Conservation (phyloP, 1,284 basidiomycete genomes). For the Ceratobasidium papillatum region DNA sequence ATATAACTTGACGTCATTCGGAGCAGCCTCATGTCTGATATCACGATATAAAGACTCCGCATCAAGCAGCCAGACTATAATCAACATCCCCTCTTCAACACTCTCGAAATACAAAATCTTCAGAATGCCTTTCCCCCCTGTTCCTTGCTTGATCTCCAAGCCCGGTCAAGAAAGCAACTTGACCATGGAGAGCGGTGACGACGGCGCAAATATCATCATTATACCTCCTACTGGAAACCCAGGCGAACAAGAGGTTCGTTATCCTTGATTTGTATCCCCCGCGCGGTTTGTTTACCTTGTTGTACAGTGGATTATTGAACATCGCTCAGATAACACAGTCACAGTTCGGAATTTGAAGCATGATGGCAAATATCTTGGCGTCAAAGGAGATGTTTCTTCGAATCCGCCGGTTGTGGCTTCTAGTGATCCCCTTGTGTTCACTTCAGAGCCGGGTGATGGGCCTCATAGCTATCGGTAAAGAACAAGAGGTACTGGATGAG, state of each 20-base stretch:
- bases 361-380: slow-evolving; percentile 3
- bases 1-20: too few relatives aligned
- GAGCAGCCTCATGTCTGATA: too few relatives aligned
- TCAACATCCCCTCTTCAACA: too few relatives aligned
- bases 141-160: background rate
- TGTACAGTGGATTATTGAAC: slow-evolving; percentile 9
- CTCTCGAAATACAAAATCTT: too few relatives aligned
- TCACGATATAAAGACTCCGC: too few relatives aligned
- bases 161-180: background rate
- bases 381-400: background rate
- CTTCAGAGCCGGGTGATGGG: background rate
- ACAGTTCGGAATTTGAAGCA: background rate
- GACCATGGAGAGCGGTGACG: background rate
- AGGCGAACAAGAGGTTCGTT: slow-evolving; percentile 16
- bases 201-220: background rate
- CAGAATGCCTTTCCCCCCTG: too few relatives aligned
- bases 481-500: background rate
- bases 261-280: background rate
- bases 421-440: background rate
- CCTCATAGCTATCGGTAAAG: background rate
- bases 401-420: background rate
- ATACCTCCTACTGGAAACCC: slow-evolving; percentile 3
- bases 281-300: background rate
- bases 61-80: too few relatives aligned
- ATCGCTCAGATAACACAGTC: background rate